These are phyloP conservation scores for Coprinopsis marcescibilis DNA, from an alignment of 768 basidiomycete species.

Conservation along the genomic window DNA sequence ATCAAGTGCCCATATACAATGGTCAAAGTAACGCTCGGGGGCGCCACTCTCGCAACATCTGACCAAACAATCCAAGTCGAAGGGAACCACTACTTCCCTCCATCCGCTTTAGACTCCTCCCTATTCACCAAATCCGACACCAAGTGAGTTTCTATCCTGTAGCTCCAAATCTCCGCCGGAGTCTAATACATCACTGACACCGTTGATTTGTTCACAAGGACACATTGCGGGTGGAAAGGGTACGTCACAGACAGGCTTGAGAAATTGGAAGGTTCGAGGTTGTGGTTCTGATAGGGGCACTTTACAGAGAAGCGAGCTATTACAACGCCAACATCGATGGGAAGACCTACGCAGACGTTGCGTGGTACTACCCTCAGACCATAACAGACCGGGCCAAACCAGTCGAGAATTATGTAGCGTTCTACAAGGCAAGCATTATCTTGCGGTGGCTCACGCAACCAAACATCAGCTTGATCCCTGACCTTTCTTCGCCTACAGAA, in stretches of 20 bases:
- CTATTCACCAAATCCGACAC: slow-evolving; percentile 48
- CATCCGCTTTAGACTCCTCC: slow-evolving; percentile 39
- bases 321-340: slow-evolving; percentile 50
- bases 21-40: slow-evolving; percentile 45
- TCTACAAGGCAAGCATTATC: slow-evolving; percentile 57
- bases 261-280: no score
- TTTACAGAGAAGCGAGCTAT: slow-evolving; percentile 53
- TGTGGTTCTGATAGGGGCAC: no score
- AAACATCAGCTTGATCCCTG: slow-evolving; percentile 11
- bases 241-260: slow-evolving; percentile 29
- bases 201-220: background rate
- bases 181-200: background rate
- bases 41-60: slow-evolving; percentile 52
- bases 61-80: slow-evolving; percentile 52
- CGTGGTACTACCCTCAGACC: slow-evolving; percentile 68
- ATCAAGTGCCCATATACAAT: no score
- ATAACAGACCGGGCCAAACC: slow-evolving; percentile 47
- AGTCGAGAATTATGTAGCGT: slow-evolving; percentile 66
- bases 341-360: slow-evolving; percentile 45
- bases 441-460: slow-evolving; percentile 16
- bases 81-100: slow-evolving; percentile 72
- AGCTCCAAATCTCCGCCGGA: background rate
- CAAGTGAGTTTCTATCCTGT: slow-evolving; percentile 17
- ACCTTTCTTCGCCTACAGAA: background rate
- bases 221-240: slow-evolving; percentile 60